Base-by-base conservation (phyloP, 176 grass and related monocot genomes). In the Elymus sibiricus region DNA sequence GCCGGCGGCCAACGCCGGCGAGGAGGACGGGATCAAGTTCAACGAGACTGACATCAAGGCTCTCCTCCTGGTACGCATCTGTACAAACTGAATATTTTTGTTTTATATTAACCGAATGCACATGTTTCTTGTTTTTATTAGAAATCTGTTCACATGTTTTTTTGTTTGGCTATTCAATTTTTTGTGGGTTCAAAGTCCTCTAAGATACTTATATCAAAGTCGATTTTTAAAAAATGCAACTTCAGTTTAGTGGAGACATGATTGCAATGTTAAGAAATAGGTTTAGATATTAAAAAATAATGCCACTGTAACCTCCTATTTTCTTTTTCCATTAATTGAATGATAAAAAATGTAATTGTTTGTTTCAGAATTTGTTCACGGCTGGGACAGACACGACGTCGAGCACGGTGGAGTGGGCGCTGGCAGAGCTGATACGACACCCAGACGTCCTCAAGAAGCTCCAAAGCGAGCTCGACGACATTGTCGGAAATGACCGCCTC, bases 21-120 rank as follows among this genome's bases (percentile, higher is more conserved):
- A 75, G 1, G 43, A 85, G 1, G 89, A 79, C 1, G 86, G 70
- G 0, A 88, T 78, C 13, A 87, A 9, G 24, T 75, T 97, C 34
- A 88, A 59, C 13, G 88, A 90, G 14, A 90, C 79, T 2, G 83
- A 97, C 59, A 88, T 89, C 59, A 97, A 97, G 19, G 94, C 94
- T 3, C 86, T 97, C 0, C 70, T 90, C 28, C 71, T 94, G 76
- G 94, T 97, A 31, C 77, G 79, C 63, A 65, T 12, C 0, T 26
- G n/a, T 12, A 9, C 59, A 62, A 12, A 25, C 11, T 10, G 11
- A 1, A 46, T 46, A 12, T 47, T 12, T 49, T 49, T 49, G 4
- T 49, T 16, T 53, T 27, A 13, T 64, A 12, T 26, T 65, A 64
- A 64, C 4, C 28, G 25, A 28, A 5, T 64, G 28, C 25, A 27